phyloP scores from a whole-genome alignment of 495 filamentous ascomycete genomes.

The Penicillium robsamsonii region DNA sequence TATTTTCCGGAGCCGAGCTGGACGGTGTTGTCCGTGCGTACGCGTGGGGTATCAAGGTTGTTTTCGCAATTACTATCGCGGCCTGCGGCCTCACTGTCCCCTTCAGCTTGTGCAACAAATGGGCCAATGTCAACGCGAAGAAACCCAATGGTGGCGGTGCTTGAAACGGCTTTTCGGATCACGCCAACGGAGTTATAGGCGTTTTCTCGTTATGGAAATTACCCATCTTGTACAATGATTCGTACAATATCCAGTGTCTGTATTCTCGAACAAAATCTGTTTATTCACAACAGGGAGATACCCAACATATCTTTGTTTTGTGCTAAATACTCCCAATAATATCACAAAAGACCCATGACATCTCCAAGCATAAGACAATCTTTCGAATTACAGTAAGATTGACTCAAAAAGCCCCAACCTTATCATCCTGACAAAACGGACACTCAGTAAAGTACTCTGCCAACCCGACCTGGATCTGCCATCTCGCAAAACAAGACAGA shows the following conservation, averaged over 20 bases:
- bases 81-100: constrained; percentile 4
- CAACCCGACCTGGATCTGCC: neutral
- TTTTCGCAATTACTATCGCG: constrained; percentile 13
- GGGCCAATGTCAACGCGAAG: neutral
- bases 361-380: neutral
- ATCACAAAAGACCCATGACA: constrained; percentile 6
- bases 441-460: neutral
- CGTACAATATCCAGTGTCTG: neutral
- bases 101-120: constrained; percentile 11
- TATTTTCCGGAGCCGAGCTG: constrained; percentile 8
- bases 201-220: too few species aligned
- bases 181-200: too few species aligned
- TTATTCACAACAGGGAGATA: neutral
- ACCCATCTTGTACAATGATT: too few species aligned
- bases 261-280: neutral
- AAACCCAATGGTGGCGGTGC: too few species aligned
- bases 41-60: constrained; percentile 10
- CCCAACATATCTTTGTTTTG: neutral
- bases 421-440: neutral
- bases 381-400: neutral
- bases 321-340: neutral
- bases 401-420: neutral
- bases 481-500: neutral
- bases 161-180: too few species aligned
- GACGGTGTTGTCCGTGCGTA: constrained; percentile 13